Conservation (phyloP, 306 rosid genomes). For the Boehmeria nivea region DNA sequence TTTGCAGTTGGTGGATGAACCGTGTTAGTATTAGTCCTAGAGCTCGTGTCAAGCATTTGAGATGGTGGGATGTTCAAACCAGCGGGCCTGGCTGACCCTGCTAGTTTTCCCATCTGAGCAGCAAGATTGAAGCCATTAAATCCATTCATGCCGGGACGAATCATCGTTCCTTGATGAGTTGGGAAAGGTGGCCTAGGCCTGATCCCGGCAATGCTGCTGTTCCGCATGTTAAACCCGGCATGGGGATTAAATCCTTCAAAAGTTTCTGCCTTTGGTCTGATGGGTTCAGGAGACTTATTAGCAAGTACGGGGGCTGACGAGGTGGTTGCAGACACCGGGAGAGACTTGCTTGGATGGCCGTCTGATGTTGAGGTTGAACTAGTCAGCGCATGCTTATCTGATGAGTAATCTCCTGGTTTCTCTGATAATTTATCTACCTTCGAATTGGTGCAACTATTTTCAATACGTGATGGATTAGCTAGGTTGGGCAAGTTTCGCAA, state of each 20-base stretch:
- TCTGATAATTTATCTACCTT: conserved; percentile 23
- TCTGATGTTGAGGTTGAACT: conserved; percentile 20
- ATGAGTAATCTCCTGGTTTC: conserved; percentile 22
- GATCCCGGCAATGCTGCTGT: too few relatives aligned
- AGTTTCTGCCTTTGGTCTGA: conserved; percentile 23
- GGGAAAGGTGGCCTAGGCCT: conserved; percentile 35
- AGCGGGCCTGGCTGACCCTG: conserved; percentile 28
- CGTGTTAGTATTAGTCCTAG: conserved; percentile 31
- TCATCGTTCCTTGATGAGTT: conserved; percentile 16
- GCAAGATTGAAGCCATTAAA: conserved; percentile 32
- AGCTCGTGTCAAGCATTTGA: conserved; percentile 24
- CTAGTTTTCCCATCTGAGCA: conserved; percentile 38
- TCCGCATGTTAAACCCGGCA: conserved; percentile 21
- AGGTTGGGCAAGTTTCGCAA: conserved; percentile 18
- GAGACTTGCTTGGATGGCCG: conserved; percentile 25
- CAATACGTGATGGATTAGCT: conserved; percentile 20
- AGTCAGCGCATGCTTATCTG: conserved; percentile 21
- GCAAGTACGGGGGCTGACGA: conserved; percentile 18
- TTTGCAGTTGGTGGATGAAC: conserved; percentile 25
- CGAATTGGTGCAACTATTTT: conserved; percentile 19
- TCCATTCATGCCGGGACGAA: conserved; percentile 44
- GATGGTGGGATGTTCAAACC: conserved; percentile 33
- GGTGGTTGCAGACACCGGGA: conserved; percentile 23
- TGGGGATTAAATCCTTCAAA: conserved; percentile 31
- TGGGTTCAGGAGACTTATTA: conserved; percentile 25